These are phyloP conservation scores for Fraxinus americana DNA, from an alignment of 257 asterid species.

Conservation along the genomic window DNA sequence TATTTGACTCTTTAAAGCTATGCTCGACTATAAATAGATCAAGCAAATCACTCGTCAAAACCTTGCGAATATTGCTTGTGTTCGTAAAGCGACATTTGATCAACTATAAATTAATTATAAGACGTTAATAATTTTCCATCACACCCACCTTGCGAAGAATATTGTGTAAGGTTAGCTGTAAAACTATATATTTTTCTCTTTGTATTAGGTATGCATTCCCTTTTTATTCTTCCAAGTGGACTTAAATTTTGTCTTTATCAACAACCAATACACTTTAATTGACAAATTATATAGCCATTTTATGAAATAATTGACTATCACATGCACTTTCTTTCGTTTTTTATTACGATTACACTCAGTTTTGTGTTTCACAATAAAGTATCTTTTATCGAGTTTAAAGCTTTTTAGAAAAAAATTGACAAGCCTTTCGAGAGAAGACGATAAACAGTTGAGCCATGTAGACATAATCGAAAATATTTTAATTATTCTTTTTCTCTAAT, in stretches of 20 bases:
- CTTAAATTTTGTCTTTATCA: not conserved
- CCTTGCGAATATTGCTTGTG: too few species aligned
- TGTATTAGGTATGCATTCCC: not conserved
- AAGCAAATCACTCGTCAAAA: too few species aligned
- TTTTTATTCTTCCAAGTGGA: not conserved
- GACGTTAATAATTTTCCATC: conserved; percentile 11
- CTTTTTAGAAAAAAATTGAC: too few species aligned
- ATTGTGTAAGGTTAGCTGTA: not conserved
- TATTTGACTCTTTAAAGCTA: too few species aligned
- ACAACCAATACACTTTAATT: not conserved
- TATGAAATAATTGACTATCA: too few species aligned
- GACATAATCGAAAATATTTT: too few species aligned
- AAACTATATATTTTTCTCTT: not conserved
- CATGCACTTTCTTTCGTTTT: not conserved
- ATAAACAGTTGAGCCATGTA: too few species aligned
- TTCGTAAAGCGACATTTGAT: not conserved
- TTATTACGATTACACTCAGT: not conserved
- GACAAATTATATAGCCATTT: not conserved
- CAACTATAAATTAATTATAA: not conserved
- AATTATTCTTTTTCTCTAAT: too few species aligned
- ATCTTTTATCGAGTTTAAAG: too few species aligned
- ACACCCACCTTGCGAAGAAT: not conserved
- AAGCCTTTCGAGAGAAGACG: too few species aligned
- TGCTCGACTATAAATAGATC: too few species aligned
- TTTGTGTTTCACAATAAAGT: too few species aligned